These are phyloP conservation scores for Auriscalpium vulgare DNA, from an alignment of 768 basidiomycete genomes.

Conservation along the genomic window DNA sequence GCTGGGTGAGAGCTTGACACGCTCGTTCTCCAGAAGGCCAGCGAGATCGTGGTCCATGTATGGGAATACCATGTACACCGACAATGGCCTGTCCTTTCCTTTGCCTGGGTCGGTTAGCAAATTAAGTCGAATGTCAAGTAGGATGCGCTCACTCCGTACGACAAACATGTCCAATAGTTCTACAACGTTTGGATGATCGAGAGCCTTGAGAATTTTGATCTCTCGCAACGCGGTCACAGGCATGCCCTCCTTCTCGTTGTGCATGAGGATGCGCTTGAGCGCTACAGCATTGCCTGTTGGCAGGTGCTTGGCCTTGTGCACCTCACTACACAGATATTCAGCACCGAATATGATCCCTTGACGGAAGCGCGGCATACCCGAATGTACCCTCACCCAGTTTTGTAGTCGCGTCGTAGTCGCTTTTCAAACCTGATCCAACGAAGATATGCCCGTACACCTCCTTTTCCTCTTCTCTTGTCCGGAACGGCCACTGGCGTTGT, in stretches of 20 bases:
- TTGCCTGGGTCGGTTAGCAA: constrained; percentile 36
- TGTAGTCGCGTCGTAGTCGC: constrained; percentile 72
- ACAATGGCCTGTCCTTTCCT: constrained; percentile 57
- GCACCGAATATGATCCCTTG: too few species aligned
- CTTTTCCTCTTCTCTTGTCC: constrained; percentile 57
- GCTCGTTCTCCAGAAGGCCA: constrained; percentile 86
- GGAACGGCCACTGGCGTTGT: constrained; percentile 33
- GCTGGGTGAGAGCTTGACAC: constrained; percentile 72
- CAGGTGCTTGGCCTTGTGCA: constrained; percentile 78
- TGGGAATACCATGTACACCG: constrained; percentile 98
- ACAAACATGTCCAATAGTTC: constrained; percentile 91
- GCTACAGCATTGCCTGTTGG: constrained; percentile 62
- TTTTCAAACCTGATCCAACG: constrained; percentile 59
- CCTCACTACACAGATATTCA: constrained; percentile 48
- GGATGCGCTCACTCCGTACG: constrained; percentile 52
- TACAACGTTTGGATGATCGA: constrained; percentile 81
- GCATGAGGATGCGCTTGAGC: constrained; percentile 91
- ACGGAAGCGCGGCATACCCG: constrained; percentile 41
- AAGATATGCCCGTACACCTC: constrained; percentile 62
- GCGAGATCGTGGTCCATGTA: constrained; percentile 99
- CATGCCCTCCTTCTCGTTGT: constrained; percentile 95
- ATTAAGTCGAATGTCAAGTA: background rate
- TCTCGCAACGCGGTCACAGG: constrained; percentile 94
- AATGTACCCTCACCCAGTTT: constrained; percentile 98
- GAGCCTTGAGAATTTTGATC: constrained; percentile 90